Evolutionary conservation across 805 yeast species (phyloP).

Genomic region (Pichia deserticola): DNA sequence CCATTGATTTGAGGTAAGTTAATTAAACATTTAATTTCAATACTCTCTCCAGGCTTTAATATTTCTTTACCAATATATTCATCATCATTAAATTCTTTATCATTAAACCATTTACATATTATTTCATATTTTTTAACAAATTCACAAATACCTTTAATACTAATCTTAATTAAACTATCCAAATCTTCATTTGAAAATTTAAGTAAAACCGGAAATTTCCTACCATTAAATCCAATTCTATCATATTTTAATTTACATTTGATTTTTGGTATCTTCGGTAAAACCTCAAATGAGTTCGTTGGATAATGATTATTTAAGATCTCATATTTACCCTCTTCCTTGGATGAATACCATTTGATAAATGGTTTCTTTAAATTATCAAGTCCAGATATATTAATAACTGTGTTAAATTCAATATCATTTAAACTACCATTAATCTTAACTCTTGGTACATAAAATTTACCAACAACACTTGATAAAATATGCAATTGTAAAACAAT

Average conservation of each 20-base stretch:
- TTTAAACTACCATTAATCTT: constrained; percentile 10
- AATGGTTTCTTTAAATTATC: not conserved
- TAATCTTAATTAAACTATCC: constrained; percentile 14
- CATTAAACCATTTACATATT: constrained; percentile 16
- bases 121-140: constrained; percentile 7
- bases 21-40: constrained; percentile 6
- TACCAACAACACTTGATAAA: constrained; percentile 20
- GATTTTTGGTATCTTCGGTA: constrained; percentile 35
- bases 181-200: constrained; percentile 23
- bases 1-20: constrained; percentile 18
- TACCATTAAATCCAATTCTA: constrained; percentile 28
- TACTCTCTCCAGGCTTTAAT: constrained; percentile 1
- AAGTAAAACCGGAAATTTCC: constrained; percentile 21
- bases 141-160: not conserved
- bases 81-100: not conserved
- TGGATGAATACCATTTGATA: constrained; percentile 6
- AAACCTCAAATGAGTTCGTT: constrained; percentile 21
- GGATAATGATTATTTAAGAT: constrained; percentile 11
- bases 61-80: constrained; percentile 1
- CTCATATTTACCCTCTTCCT: constrained; percentile 4
- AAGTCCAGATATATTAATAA: not conserved
- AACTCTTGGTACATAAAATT: constrained; percentile 17
- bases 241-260: constrained; percentile 19
- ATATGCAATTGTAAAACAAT: constrained; percentile 17
- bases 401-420: constrained; percentile 11